These are phyloP conservation scores for Trametes punicea DNA, from an alignment of 768 basidiomycete genomes.

Conservation along the genomic window DNA sequence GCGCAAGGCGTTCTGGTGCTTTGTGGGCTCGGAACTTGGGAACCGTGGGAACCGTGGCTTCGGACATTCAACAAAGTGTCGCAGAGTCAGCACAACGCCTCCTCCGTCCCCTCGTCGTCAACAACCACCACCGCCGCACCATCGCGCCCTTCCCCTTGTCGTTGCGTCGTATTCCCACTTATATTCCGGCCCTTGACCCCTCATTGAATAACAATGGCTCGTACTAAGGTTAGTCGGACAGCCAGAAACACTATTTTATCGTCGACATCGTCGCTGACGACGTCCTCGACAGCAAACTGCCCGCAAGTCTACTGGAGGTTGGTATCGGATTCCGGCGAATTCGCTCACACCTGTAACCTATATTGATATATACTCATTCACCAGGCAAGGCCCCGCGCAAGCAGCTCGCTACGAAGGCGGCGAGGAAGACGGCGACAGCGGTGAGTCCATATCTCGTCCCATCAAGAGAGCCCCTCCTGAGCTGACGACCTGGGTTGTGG, in stretches of 20 bases:
- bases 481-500: slow-evolving; percentile 23
- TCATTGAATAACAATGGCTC: slow-evolving; percentile 57
- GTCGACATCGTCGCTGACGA: slow-evolving; percentile 33
- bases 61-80: slow-evolving; percentile 26
- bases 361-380: slow-evolving; percentile 27
- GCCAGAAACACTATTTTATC: slow-evolving; percentile 12
- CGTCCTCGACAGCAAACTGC: slow-evolving; percentile 80
- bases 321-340: slow-evolving; percentile 31
- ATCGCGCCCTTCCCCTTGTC: slow-evolving; percentile 16
- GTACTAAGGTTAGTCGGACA: slow-evolving; percentile 66
- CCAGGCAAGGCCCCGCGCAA: slow-evolving; percentile 40
- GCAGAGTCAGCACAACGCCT: slow-evolving; percentile 22
- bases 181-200: slow-evolving; percentile 13
- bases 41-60: slow-evolving; percentile 28
- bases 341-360: slow-evolving; percentile 14
- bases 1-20: slow-evolving; percentile 19
- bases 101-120: slow-evolving; percentile 25
- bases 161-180: slow-evolving; percentile 19
- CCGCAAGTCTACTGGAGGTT: slow-evolving; percentile 98
- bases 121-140: slow-evolving; percentile 24
- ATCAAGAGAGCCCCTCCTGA: slow-evolving; percentile 12
- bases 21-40: slow-evolving; percentile 24
- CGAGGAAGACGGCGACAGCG: slow-evolving; percentile 38
- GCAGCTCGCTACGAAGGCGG: slow-evolving; percentile 45
- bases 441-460: slow-evolving; percentile 22